Conservation (phyloP, 495 filamentous ascomycete genomes). For the Tuber indicum region DNA sequence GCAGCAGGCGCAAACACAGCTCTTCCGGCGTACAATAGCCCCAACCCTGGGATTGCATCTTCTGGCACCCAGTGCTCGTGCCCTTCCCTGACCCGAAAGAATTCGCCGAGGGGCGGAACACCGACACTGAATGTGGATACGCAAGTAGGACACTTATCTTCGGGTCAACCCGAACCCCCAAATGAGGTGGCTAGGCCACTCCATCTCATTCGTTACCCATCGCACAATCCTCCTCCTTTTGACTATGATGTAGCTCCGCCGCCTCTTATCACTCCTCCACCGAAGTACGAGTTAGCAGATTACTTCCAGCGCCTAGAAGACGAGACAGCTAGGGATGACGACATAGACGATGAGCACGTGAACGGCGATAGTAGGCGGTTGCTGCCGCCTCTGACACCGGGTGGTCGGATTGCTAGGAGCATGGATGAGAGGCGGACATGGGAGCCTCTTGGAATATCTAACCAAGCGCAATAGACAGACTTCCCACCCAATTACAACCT, state of each 20-base stretch:
- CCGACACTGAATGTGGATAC: conserved; percentile 52
- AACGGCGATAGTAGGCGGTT: conserved; percentile 51
- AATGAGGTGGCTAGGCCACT: conserved; percentile 58
- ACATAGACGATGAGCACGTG: conserved; percentile 42
- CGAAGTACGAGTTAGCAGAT: conserved; percentile 84
- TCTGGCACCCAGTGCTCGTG: conserved; percentile 37
- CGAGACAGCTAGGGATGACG: conserved; percentile 53
- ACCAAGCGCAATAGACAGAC: background rate
- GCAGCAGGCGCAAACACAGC: conserved; percentile 86
- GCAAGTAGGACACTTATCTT: conserved; percentile 24
- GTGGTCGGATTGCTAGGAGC: conserved; percentile 61
- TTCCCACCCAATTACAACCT: background rate
- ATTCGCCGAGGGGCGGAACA: conserved; percentile 69
- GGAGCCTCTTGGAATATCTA: conserved; percentile 38
- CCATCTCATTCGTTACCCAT: conserved; percentile 80
- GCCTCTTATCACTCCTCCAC: conserved; percentile 50
- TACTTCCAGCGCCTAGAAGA: conserved; percentile 73
- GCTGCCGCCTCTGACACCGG: conserved; percentile 64
- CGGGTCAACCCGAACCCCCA: conserved; percentile 10
- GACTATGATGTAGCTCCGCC: conserved; percentile 83
- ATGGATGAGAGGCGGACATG: conserved; percentile 52
- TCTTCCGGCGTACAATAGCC: conserved; percentile 74
- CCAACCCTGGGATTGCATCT: conserved; percentile 48
- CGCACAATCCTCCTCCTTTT: conserved; percentile 85
- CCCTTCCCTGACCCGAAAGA: conserved; percentile 41